Evolutionary conservation across 352 stramenopile species (phyloP).

Genomic region (Pythium angustatum): DNA sequence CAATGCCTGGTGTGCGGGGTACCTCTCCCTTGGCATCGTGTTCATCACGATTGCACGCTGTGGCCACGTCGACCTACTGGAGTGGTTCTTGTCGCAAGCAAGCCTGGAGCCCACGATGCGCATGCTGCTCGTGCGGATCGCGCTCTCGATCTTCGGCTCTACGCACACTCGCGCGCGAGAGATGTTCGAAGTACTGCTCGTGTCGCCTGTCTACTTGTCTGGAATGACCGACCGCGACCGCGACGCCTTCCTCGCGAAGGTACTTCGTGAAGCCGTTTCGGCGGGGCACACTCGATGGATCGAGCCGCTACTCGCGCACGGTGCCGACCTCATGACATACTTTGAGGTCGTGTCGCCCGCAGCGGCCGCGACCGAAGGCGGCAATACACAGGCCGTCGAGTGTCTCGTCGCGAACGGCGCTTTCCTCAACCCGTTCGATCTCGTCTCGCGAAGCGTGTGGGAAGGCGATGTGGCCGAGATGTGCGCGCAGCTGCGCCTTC

Average conservation of each 20-base stretch:
- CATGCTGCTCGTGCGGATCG: not conserved
- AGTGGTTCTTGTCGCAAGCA: constrained; percentile 7
- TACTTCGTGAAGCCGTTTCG: not conserved
- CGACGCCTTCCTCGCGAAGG: not conserved
- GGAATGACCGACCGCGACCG: not conserved
- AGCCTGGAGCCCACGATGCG: not conserved
- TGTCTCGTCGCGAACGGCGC: not conserved
- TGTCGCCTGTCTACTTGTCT: not conserved
- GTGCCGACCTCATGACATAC: not conserved
- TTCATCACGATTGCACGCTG: not conserved
- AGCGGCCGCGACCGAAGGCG: not conserved
- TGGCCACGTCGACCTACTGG: constrained; percentile 6
- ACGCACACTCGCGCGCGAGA: not conserved
- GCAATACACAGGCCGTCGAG: not conserved
- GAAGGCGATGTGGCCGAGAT: not conserved
- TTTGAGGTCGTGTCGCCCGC: not conserved
- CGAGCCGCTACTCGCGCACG: constrained; percentile 8
- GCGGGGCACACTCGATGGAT: not conserved
- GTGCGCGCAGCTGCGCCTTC: not conserved
- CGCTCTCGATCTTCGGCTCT: not conserved
- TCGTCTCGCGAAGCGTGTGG: not conserved
- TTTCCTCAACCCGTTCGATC: not conserved
- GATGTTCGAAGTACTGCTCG: constrained; percentile 2
- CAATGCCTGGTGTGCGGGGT: not conserved
- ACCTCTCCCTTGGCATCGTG: not conserved